A percentile compares a stretch with the other conserved stretches of the same genome.
These are phyloP conservation scores for Phaeotremella skinneri DNA, from an alignment of 768 basidiomycete genomes.

Conservation along the genomic window DNA sequence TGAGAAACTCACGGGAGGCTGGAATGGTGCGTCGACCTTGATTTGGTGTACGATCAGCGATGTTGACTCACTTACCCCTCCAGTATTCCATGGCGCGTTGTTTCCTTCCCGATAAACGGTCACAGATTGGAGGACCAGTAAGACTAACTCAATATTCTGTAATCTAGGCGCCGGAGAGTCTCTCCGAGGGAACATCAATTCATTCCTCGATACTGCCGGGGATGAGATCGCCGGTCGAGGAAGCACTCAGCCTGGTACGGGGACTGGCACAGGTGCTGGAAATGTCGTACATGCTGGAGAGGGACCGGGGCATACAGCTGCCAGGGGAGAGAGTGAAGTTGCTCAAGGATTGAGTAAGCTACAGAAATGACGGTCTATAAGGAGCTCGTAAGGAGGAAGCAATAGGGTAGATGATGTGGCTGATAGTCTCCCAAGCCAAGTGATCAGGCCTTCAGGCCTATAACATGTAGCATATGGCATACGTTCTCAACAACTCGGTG, in stretches of 20 bases:
- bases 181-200: constrained; percentile 38
- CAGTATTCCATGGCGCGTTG: constrained; percentile 32
- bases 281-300: constrained; percentile 19
- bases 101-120: not conserved
- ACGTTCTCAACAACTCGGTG: no score
- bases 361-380: not conserved
- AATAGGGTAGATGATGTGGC: no score
- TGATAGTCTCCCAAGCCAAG: no score
- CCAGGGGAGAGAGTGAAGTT: constrained; percentile 30
- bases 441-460: no score
- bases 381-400: no score
- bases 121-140: not conserved
- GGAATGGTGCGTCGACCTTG: constrained; percentile 27
- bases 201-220: constrained; percentile 33
- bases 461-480: no score
- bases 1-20: constrained; percentile 33
- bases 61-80: not conserved
- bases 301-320: constrained; percentile 24
- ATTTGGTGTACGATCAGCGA: not conserved
- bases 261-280: not conserved
- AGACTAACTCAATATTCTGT: not conserved
- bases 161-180: constrained; percentile 34
- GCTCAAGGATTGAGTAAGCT: not conserved
- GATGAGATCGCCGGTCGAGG: constrained; percentile 23
- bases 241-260: not conserved